Evolutionary conservation across 805 yeast species (phyloP).

Genomic region (Myxozyma geophila): DNA sequence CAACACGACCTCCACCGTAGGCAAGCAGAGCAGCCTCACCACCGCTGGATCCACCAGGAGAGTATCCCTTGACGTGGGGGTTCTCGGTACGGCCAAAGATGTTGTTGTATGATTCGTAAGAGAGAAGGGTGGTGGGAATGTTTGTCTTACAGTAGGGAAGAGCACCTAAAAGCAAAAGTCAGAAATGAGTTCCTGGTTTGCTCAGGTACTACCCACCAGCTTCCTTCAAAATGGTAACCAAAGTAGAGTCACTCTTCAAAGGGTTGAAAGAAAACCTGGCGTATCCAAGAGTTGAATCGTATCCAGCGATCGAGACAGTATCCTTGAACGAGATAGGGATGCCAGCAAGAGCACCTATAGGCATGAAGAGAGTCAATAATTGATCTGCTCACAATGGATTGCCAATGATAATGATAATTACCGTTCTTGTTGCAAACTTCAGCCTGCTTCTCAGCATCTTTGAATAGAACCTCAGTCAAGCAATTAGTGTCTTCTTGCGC

Average conservation of each 20-base stretch:
- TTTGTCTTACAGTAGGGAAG: conserved; percentile 61
- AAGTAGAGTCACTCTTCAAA: conserved; percentile 48
- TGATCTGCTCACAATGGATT: neutral
- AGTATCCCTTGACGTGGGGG: conserved; percentile 51
- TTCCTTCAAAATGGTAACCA: conserved; percentile 51
- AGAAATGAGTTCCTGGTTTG: neutral
- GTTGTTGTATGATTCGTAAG: conserved; percentile 51
- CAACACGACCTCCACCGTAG: conserved; percentile 55
- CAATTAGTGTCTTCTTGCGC: conserved; percentile 64
- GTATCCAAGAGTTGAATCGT: conserved; percentile 58
- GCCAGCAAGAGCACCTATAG: conserved; percentile 62
- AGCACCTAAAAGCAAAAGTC: conserved; percentile 43
- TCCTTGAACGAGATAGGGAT: conserved; percentile 68
- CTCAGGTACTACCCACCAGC: conserved; percentile 39
- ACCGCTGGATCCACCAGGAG: conserved; percentile 61
- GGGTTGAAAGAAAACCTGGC: conserved; percentile 52
- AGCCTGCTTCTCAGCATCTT: conserved; percentile 69
- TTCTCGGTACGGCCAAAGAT: conserved; percentile 54
- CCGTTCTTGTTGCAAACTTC: conserved; percentile 54
- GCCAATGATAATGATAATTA: neutral
- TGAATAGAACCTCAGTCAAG: conserved; percentile 64
- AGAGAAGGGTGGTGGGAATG: conserved; percentile 55
- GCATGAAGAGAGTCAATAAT: neutral
- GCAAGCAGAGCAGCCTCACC: conserved; percentile 59
- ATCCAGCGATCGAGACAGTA: conserved; percentile 56